Evolutionary conservation across 2,329 filamentous ascomycete genomes (phyloP).

Genomic region (Neonectria sp.): DNA sequence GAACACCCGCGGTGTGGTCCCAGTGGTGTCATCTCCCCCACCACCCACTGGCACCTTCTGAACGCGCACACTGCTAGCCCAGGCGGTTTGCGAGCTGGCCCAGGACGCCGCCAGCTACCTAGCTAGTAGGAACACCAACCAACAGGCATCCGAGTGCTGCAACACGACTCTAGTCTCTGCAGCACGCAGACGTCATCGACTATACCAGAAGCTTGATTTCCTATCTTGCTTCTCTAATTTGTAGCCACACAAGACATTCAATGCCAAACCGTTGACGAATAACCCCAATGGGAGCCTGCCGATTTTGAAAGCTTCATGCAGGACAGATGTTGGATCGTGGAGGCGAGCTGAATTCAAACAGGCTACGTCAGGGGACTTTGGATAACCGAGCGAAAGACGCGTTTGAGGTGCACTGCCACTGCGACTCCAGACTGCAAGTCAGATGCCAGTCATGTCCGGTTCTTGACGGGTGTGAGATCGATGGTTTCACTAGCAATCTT

Average conservation of each 20-base stretch:
- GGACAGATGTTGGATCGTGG: neutral
- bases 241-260: constrained; percentile 21
- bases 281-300: neutral
- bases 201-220: constrained; percentile 43
- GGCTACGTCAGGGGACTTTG: neutral
- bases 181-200: constrained; percentile 44
- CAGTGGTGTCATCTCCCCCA: constrained; percentile 31
- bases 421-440: neutral
- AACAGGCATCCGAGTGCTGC: neutral
- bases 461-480: neutral
- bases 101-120: neutral
- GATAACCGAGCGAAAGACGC: neutral
- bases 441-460: neutral
- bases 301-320: neutral
- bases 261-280: constrained; percentile 29
- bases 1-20: constrained; percentile 13
- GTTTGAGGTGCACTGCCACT: neutral
- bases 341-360: neutral
- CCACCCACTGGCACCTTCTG: constrained; percentile 14
- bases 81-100: too few species aligned
- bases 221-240: constrained; percentile 24
- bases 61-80: neutral
- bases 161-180: neutral
- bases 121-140: constrained; percentile 9
- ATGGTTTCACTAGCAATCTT: neutral